phyloP scores from a whole-genome alignment of 805 yeast species.

The Komagataella pseudopastoris region DNA sequence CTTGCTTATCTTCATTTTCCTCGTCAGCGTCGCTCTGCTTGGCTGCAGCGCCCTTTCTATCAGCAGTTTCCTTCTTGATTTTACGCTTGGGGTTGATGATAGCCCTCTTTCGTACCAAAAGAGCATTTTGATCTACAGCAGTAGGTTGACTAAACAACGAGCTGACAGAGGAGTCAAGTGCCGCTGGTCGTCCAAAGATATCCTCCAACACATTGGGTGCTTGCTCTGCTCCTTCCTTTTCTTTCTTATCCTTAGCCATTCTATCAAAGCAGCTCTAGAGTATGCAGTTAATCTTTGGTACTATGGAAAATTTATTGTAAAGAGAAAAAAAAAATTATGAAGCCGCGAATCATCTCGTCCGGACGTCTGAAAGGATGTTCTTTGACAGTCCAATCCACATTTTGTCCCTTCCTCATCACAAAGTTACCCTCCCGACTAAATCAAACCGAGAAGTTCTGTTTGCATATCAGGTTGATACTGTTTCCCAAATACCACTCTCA shows the following conservation, averaged over 20 bases:
- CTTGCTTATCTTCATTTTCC: slow-evolving; percentile 11
- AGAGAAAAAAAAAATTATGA: not conserved
- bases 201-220: not conserved
- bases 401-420: not conserved
- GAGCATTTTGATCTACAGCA: slow-evolving; percentile 26
- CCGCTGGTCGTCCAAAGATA: slow-evolving; percentile 1
- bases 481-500: not conserved
- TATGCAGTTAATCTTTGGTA: not conserved
- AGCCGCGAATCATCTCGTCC: not conserved
- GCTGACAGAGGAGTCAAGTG: slow-evolving; percentile 18
- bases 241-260: not conserved
- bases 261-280: not conserved
- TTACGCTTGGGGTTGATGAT: slow-evolving; percentile 8
- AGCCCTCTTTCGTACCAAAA: slow-evolving; percentile 6
- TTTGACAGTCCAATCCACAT: not conserved
- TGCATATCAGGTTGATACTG: not conserved
- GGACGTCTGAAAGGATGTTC: not conserved
- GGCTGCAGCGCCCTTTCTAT: slow-evolving; percentile 7
- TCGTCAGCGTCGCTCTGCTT: slow-evolving; percentile 10
- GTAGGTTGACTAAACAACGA: slow-evolving; percentile 23
- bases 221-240: not conserved
- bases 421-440: not conserved
- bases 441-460: not conserved
- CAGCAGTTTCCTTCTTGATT: slow-evolving; percentile 7
- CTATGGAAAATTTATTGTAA: not conserved